Percentiles rank a stretch among this genome's conserved stretches.
Conservation (phyloP, 768 basidiomycete species). For the Kockovaella imperatae region DNA sequence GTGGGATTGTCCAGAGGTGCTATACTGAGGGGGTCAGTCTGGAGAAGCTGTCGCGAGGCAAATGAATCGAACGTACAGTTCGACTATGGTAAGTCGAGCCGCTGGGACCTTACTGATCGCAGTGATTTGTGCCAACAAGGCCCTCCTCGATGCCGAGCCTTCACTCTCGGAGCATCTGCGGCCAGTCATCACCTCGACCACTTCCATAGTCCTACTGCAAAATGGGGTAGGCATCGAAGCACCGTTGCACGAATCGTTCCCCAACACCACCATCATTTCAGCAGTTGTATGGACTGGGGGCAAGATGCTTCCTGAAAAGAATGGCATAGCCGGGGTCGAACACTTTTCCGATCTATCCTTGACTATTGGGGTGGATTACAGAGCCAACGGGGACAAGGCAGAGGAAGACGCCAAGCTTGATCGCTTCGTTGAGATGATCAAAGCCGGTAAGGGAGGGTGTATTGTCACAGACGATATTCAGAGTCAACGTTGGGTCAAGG, state of each 20-base stretch:
- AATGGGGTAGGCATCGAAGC: constrained; percentile 42
- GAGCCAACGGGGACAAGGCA: constrained; percentile 8
- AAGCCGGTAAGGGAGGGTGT: constrained; percentile 29
- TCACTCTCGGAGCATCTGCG: constrained; percentile 32
- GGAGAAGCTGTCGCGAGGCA: constrained; percentile 32
- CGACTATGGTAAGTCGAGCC: constrained; percentile 18
- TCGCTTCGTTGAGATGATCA: constrained; percentile 20
- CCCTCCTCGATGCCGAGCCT: constrained; percentile 37
- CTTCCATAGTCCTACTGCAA: constrained; percentile 39
- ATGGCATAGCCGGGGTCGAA: constrained; percentile 26
- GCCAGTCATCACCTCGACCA: constrained; percentile 25
- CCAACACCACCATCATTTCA: constrained; percentile 36
- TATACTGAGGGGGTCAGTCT: constrained; percentile 15
- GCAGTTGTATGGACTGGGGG: constrained; percentile 43
- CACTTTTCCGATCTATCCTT: constrained; percentile 39
- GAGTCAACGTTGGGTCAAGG: constrained; percentile 42
- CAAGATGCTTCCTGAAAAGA: constrained; percentile 12
- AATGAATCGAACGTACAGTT: constrained; percentile 24
- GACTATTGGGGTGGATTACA: constrained; percentile 41
- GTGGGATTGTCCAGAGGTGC: background rate
- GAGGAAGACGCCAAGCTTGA: constrained; percentile 29
- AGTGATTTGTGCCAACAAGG: constrained; percentile 42
- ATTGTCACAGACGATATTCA: constrained; percentile 37
- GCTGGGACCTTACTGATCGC: background rate
- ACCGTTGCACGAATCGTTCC: constrained; percentile 36